These are phyloP conservation scores for Starmerella vitae DNA, from an alignment of 805 yeast species.

Conservation along the genomic window DNA sequence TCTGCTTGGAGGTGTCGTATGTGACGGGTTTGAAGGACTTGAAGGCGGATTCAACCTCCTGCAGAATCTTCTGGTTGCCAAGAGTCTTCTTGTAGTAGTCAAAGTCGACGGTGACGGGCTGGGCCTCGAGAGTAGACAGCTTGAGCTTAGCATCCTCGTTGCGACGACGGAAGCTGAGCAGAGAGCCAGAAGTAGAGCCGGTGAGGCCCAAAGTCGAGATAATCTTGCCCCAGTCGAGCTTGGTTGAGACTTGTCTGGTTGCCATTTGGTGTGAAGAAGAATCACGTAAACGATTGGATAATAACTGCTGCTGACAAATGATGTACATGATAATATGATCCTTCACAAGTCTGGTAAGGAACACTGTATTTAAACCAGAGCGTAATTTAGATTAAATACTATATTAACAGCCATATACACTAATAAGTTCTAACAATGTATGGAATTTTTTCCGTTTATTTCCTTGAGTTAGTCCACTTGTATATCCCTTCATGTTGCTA, in stretches of 20 bases:
- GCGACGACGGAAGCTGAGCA: slow-evolving; percentile 93
- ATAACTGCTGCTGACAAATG: too few relatives aligned
- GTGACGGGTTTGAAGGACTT: slow-evolving; percentile 67
- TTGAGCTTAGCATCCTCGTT: slow-evolving; percentile 92
- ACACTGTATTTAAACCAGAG: too few relatives aligned
- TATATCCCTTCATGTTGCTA: too few relatives aligned
- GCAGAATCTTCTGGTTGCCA: slow-evolving; percentile 68
- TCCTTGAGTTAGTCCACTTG: too few relatives aligned
- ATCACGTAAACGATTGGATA: too few relatives aligned
- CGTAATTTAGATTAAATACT: too few relatives aligned
- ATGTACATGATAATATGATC: too few relatives aligned
- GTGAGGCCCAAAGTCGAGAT: slow-evolving; percentile 78
- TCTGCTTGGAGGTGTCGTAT: slow-evolving; percentile 75
- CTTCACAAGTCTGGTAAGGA: too few relatives aligned
- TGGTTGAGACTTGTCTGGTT: slow-evolving; percentile 42
- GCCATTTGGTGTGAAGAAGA: slow-evolving; percentile 6
- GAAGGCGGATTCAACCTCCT: slow-evolving; percentile 67
- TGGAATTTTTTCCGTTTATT: too few relatives aligned
- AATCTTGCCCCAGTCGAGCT: slow-evolving; percentile 91
- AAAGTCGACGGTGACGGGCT: slow-evolving; percentile 70
- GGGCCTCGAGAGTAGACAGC: slow-evolving; percentile 53
- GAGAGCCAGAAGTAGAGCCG: slow-evolving; percentile 78
- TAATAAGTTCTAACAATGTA: too few relatives aligned
- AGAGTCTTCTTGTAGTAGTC: slow-evolving; percentile 62
- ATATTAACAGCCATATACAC: too few relatives aligned